These are phyloP conservation scores for Musa schizocarpa DNA, from an alignment of 176 grass and related monocot species.

Conservation along the genomic window DNA sequence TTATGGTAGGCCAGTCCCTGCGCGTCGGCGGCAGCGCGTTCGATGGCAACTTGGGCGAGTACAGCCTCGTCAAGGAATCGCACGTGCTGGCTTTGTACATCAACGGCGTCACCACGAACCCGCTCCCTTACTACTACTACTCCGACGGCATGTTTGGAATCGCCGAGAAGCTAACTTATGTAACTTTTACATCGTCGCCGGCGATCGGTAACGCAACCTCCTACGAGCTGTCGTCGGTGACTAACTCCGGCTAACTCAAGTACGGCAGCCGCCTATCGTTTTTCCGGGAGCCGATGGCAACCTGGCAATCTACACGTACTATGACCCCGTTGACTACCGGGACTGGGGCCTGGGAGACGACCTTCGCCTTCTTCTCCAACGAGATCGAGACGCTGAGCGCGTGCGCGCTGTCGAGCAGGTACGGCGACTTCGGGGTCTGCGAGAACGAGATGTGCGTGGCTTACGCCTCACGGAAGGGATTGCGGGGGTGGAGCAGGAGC, in stretches of 20 bases:
- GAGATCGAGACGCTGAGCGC: constrained; percentile 13
- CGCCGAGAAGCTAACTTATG: neutral
- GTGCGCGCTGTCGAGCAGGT: constrained; percentile 14
- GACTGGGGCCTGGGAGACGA: constrained; percentile 20
- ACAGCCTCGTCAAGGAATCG: constrained; percentile 4
- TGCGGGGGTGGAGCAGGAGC: constrained; percentile 15
- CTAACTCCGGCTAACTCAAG: constrained; percentile 2
- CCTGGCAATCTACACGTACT: constrained; percentile 30
- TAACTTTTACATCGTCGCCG: neutral
- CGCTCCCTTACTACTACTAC: constrained; percentile 35
- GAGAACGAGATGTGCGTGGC: constrained; percentile 18
- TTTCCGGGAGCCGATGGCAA: constrained; percentile 30
- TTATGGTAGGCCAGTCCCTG: constrained; percentile 30
- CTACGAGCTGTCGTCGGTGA: constrained; percentile 4
- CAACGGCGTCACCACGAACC: neutral
- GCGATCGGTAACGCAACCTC: constrained; percentile 9
- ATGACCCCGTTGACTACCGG: constrained; percentile 31
- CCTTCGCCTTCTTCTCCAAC: constrained; percentile 31
- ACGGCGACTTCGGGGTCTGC: constrained; percentile 8
- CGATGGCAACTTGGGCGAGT: constrained; percentile 10
- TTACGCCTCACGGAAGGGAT: neutral
- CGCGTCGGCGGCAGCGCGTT: neutral
- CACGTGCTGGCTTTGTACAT: constrained; percentile 13
- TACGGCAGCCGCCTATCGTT: constrained; percentile 32
- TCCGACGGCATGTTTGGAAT: constrained; percentile 24